Conservation (phyloP, 164 flowering plant genomes). For the Hamamelis virginiana region DNA sequence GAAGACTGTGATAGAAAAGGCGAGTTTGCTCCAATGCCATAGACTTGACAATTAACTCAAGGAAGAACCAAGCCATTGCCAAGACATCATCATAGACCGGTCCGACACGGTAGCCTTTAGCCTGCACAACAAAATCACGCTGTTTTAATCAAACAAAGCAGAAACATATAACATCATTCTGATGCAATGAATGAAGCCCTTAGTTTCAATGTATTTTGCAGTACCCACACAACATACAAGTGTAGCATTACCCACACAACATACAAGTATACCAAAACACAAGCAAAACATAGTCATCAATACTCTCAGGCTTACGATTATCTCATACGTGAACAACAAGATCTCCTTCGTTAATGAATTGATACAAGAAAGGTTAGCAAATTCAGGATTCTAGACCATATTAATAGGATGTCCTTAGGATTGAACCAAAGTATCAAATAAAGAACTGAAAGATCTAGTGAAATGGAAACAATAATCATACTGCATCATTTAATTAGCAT, state of each 20-base stretch:
- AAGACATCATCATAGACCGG: conserved; percentile 99
- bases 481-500: not conserved
- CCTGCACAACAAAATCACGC: conserved; percentile 46
- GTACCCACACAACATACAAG: not conserved
- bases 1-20: conserved; percentile 75
- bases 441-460: not conserved
- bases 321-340: no score
- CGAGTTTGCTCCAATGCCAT: conserved; percentile 97
- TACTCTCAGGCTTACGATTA: no score
- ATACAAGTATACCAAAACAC: not conserved
- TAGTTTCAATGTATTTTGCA: not conserved
- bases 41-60: conserved; percentile 92
- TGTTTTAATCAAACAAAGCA: not conserved
- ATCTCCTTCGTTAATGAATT: not conserved
- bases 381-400: not conserved
- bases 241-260: not conserved
- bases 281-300: not conserved
- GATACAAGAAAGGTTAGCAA: not conserved
- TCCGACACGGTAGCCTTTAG: conserved; percentile 99
- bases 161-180: not conserved
- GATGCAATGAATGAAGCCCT: not conserved
- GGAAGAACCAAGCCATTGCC: conserved; percentile 99
- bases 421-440: not conserved
- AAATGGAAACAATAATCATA: not conserved
- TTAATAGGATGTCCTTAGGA: not conserved